Evolutionary conservation across 1,284 basidiomycete species (phyloP).

Genomic region (Vanrija sp.): DNA sequence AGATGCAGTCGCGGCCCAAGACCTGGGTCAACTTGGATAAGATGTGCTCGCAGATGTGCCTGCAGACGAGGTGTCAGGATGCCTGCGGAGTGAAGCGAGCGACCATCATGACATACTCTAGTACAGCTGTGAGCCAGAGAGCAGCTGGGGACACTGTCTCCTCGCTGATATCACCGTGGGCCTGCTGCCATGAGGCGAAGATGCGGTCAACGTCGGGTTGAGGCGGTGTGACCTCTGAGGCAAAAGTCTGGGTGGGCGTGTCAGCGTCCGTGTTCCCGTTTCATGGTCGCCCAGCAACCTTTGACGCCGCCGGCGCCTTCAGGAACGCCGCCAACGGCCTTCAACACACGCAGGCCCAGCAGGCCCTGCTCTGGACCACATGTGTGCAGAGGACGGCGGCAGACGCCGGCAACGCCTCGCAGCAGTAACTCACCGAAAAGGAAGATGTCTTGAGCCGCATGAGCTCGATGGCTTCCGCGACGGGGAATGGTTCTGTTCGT

Average conservation of each 20-base stretch:
- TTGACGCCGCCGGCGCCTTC: not conserved
- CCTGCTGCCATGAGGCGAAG: slow-evolving; percentile 28
- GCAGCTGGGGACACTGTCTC: slow-evolving; percentile 67
- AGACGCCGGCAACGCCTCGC: not conserved
- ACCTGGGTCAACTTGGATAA: slow-evolving; percentile 77
- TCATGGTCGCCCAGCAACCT: no score
- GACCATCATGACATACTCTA: slow-evolving; percentile 64
- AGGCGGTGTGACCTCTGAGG: slow-evolving; percentile 19
- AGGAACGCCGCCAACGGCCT: not conserved
- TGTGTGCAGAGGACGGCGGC: not conserved
- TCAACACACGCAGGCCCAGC: no score
- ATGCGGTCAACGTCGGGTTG: not conserved
- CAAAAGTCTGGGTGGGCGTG: slow-evolving; percentile 37
- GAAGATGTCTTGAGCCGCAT: slow-evolving; percentile 40
- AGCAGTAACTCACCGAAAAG: slow-evolving; percentile 39
- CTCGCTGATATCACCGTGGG: slow-evolving; percentile 39
- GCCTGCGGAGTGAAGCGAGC: not conserved
- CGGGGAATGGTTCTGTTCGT: slow-evolving; percentile 23
- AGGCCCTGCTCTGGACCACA: no score
- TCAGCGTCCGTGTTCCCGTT: not conserved
- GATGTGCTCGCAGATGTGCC: slow-evolving; percentile 60
- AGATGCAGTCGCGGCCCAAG: slow-evolving; percentile 73
- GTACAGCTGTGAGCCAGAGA: slow-evolving; percentile 82
- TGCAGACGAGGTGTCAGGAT: slow-evolving; percentile 38
- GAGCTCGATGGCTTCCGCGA: slow-evolving; percentile 36